Percentiles rank a stretch among this genome's conserved stretches.
These are phyloP conservation scores for Nannizziopsis barbatae DNA, from an alignment of 2,329 filamentous ascomycete genomes.

Conservation along the genomic window DNA sequence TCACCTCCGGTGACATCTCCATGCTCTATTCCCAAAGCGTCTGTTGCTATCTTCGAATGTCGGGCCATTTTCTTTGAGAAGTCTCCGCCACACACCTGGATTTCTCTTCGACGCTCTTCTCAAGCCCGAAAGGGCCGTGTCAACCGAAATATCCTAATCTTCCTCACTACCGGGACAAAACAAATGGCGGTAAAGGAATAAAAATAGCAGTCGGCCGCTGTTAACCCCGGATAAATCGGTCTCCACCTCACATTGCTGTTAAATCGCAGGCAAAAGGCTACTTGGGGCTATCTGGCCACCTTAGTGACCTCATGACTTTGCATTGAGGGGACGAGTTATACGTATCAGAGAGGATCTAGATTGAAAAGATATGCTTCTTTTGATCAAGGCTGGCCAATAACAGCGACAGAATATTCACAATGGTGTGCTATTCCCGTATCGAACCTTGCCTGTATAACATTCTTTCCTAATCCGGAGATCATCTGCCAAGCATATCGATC, in stretches of 20 bases:
- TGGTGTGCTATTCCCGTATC: background rate
- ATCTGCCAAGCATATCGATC: background rate
- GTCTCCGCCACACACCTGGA: background rate
- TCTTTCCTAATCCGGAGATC: slow-evolving; percentile 7
- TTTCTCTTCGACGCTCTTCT: background rate
- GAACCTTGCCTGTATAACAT: slow-evolving; percentile 5
- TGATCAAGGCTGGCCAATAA: background rate
- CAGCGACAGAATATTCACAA: background rate
- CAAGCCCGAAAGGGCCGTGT: background rate
- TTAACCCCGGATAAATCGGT: background rate
- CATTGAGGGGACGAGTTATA: background rate
- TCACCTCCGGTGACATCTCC: background rate
- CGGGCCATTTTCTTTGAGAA: background rate
- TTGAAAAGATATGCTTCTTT: background rate
- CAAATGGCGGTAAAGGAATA: background rate
- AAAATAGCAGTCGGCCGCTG: background rate
- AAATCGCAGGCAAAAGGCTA: background rate
- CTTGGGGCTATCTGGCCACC: background rate
- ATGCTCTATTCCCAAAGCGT: background rate
- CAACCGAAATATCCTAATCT: too few relatives aligned
- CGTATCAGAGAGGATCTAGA: background rate
- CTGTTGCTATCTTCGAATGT: background rate
- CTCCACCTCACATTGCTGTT: background rate
- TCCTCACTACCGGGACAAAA: background rate
- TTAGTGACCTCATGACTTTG: slow-evolving; percentile 3